These are phyloP conservation scores for Bremia lactucae DNA, from an alignment of 352 stramenopile genomes.

Conservation along the genomic window DNA sequence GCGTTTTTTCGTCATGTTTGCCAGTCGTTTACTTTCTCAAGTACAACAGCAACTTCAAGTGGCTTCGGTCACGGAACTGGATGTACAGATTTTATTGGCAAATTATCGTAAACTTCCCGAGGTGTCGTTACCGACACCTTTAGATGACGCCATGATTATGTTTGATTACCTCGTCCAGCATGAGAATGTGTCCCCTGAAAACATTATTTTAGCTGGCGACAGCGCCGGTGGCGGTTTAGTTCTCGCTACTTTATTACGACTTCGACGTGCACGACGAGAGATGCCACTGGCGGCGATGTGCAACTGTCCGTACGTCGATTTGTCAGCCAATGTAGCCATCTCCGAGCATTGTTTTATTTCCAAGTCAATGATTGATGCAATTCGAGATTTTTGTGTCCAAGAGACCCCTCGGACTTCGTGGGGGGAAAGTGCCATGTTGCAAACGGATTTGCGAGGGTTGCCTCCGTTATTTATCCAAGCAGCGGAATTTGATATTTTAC, in stretches of 20 bases:
- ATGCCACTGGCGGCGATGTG: slow-evolving; percentile 29
- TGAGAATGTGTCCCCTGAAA: slow-evolving; percentile 15
- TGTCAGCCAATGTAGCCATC: slow-evolving; percentile 18
- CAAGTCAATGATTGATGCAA: slow-evolving; percentile 25
- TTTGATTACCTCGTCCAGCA: slow-evolving; percentile 29
- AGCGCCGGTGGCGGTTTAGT: slow-evolving; percentile 41
- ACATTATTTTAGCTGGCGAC: slow-evolving; percentile 38
- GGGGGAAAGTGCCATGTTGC: slow-evolving; percentile 28
- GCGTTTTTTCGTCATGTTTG: slow-evolving; percentile 43
- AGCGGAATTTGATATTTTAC: slow-evolving; percentile 38
- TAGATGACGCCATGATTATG: slow-evolving; percentile 39
- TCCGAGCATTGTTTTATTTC: slow-evolving; percentile 41
- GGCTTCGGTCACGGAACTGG: background rate
- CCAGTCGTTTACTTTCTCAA: slow-evolving; percentile 23
- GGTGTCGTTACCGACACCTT: slow-evolving; percentile 25
- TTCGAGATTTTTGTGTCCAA: slow-evolving; percentile 24
- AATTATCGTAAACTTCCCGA: slow-evolving; percentile 62
- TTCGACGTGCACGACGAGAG: slow-evolving; percentile 11
- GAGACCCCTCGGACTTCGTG: slow-evolving; percentile 11
- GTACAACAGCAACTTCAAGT: slow-evolving; percentile 8
- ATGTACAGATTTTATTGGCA: slow-evolving; percentile 43
- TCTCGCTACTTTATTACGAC: slow-evolving; percentile 31
- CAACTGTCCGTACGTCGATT: slow-evolving; percentile 40
- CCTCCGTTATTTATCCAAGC: slow-evolving; percentile 37
- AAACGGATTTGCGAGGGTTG: slow-evolving; percentile 29